Percentiles rank a stretch among this genome's conserved stretches.
Conservation (phyloP, 768 basidiomycete genomes). For the Exsudoporus frostii region DNA sequence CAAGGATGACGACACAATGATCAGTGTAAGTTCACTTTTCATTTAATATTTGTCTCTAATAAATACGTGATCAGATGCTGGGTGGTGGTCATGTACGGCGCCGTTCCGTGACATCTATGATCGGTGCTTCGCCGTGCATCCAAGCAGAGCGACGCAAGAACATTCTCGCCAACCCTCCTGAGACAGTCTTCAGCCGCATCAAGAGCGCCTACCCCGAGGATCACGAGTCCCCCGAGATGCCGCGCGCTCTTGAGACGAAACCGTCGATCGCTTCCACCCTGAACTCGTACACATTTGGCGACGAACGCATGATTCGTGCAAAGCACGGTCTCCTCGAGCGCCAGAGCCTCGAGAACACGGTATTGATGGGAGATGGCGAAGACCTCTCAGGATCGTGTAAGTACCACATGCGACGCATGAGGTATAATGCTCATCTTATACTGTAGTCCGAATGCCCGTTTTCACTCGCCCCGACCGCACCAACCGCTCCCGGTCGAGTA, state of each 20-base stretch:
- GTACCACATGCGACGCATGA: conserved; percentile 20
- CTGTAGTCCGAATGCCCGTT: conserved; percentile 47
- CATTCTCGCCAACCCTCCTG: conserved; percentile 25
- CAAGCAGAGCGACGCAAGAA: conserved; percentile 64
- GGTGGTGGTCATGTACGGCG: conserved; percentile 75
- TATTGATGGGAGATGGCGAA: conserved; percentile 63
- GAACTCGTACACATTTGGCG: conserved; percentile 57
- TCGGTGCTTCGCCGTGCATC: conserved; percentile 69
- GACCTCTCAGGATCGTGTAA: conserved; percentile 50
- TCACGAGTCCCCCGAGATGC: conserved; percentile 38
- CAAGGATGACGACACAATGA: conserved; percentile 80
- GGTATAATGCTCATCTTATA: not conserved
- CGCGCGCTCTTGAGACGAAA: conserved; percentile 50
- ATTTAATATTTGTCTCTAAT: not conserved
- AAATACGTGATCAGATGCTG: conserved; percentile 54
- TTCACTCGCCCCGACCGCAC: conserved; percentile 58
- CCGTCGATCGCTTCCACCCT: conserved; percentile 65
- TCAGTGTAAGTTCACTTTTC: conserved; percentile 49
- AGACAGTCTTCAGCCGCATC: conserved; percentile 38
- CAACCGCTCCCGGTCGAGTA: conserved; percentile 61
- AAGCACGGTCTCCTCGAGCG: conserved; percentile 59
- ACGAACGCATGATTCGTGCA: conserved; percentile 65
- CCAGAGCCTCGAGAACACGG: conserved; percentile 66
- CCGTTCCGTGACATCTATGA: conserved; percentile 59
- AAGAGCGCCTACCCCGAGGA: conserved; percentile 11